Evolutionary conservation across 2,329 filamentous ascomycete species (phyloP).

Genomic region (Pseudogymnoascus sp.): DNA sequence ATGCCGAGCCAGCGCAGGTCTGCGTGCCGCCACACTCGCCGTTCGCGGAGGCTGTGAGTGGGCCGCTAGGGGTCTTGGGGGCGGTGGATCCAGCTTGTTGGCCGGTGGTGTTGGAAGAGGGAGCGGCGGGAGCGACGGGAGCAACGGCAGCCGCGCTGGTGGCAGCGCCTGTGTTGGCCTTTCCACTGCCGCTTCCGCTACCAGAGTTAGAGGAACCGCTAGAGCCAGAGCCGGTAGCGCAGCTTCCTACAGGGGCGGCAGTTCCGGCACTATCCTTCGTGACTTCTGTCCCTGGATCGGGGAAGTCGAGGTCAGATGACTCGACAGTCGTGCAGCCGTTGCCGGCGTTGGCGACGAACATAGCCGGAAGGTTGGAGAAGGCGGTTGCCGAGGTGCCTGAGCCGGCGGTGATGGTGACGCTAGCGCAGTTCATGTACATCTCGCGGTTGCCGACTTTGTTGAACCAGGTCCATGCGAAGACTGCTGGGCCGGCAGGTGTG

Average conservation of each 20-base stretch:
- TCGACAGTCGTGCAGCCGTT: not conserved
- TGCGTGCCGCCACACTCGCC: not conserved
- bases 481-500: conserved; percentile 16
- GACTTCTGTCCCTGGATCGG: not conserved
- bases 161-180: not conserved
- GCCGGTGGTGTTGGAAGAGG: not conserved
- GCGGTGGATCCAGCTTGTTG: not conserved
- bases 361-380: conserved; percentile 42
- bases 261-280: not conserved
- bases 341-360: conserved; percentile 40
- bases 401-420: conserved; percentile 39
- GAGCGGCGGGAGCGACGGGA: not conserved
- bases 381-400: not conserved
- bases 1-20: not conserved
- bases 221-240: not conserved
- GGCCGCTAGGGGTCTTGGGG: not conserved
- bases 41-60: not conserved
- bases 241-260: not conserved
- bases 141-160: not conserved
- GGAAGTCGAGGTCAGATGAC: not conserved
- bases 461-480: conserved; percentile 45
- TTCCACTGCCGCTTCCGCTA: not conserved
- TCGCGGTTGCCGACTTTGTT: conserved; percentile 53
- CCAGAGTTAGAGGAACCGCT: not conserved
- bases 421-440: conserved; percentile 61